These are phyloP conservation scores for Saprolegnia parasitica DNA, from an alignment of 352 stramenopile species.

Conservation along the genomic window DNA sequence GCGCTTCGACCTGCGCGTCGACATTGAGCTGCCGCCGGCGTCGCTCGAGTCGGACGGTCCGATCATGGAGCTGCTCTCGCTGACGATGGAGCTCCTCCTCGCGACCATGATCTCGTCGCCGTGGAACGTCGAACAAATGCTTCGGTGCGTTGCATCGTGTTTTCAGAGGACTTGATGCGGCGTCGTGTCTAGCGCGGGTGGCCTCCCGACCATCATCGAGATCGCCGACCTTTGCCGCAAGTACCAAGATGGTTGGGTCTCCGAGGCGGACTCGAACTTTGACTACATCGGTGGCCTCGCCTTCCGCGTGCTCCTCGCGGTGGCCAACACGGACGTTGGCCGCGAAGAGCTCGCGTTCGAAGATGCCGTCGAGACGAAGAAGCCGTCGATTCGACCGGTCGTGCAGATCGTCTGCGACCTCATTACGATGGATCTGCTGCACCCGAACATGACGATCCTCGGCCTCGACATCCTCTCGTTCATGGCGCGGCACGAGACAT, in stretches of 20 bases:
- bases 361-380: background rate
- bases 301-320: constrained; percentile 12
- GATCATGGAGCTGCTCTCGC: constrained; percentile 20
- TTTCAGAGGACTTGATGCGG: background rate
- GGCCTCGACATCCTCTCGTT: constrained; percentile 21
- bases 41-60: constrained; percentile 18
- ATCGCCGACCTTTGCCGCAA: constrained; percentile 20
- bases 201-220: constrained; percentile 21
- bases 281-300: constrained; percentile 22
- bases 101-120: constrained; percentile 26
- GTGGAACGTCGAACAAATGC: constrained; percentile 27
- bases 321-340: constrained; percentile 23
- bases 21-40: constrained; percentile 12
- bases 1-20: constrained; percentile 19
- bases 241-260: constrained; percentile 19
- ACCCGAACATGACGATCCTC: constrained; percentile 23
- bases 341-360: constrained; percentile 23
- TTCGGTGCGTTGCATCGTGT: constrained; percentile 10
- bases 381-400: constrained; percentile 15
- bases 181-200: background rate
- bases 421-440: constrained; percentile 1
- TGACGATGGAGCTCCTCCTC: constrained; percentile 21
- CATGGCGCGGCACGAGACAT: constrained; percentile 17
- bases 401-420: constrained; percentile 19
- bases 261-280: constrained; percentile 16